Evolutionary conservation across 106 monocot species (phyloP).

Genomic region (Xerophyta viscosa): DNA sequence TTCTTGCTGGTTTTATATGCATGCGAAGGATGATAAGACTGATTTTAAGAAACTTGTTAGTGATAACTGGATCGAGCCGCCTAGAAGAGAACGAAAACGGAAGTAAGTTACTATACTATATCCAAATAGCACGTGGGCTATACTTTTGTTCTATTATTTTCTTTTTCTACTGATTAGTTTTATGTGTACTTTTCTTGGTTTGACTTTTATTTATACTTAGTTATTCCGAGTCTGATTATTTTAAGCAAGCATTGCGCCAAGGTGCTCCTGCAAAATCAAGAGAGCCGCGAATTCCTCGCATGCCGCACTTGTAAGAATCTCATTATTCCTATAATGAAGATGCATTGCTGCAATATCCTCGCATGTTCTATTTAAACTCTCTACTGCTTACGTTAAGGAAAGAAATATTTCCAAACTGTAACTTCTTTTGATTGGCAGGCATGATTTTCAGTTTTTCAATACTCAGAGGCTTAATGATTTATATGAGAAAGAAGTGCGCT

Average conservation of each 20-base stretch:
- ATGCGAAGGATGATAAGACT: conserved; percentile 75
- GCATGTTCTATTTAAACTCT: too few species aligned
- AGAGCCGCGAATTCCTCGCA: conserved; percentile 89
- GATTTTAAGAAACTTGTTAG: conserved; percentile 91
- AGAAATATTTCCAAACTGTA: neutral
- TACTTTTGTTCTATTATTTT: neutral
- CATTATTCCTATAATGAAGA: too few species aligned
- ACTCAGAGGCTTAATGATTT: conserved; percentile 82
- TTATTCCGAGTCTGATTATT: conserved; percentile 95
- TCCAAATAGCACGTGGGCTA: too few species aligned
- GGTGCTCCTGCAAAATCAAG: conserved; percentile 80
- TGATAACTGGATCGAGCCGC: conserved; percentile 92
- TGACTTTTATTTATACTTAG: conserved; percentile 23
- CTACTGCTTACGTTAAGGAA: too few species aligned
- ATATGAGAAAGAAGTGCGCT: conserved; percentile 98
- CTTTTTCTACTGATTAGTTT: too few species aligned
- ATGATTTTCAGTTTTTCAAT: conserved; percentile 99
- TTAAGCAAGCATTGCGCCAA: conserved; percentile 87
- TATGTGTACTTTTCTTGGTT: neutral
- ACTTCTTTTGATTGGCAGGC: conserved; percentile 36
- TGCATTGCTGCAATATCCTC: too few species aligned
- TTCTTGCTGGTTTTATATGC: conserved; percentile 9
- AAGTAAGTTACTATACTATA: conserved; percentile 42
- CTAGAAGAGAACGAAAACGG: conserved; percentile 85
- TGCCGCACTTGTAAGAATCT: conserved; percentile 89